Evolutionary conservation across 768 basidiomycete genomes (phyloP).

Genomic region (Botryobasidium botryosum): DNA sequence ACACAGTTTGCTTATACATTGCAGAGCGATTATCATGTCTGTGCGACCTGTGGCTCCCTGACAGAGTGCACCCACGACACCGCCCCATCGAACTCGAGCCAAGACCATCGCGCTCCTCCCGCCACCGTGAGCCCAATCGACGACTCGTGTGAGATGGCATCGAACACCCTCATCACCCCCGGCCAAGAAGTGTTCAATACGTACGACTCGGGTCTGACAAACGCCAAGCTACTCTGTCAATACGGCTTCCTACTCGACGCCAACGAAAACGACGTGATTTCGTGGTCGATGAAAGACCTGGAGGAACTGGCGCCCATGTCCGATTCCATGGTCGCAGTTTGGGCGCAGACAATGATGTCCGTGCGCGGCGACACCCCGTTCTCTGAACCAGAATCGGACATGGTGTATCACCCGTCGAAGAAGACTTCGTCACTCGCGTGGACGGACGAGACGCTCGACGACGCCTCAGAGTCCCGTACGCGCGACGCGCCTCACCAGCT

Average conservation of each 20-base stretch:
- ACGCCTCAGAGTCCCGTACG: too few species aligned
- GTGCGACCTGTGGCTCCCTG: conserved; percentile 50
- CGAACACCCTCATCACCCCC: conserved; percentile 32
- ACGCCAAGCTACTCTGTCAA: conserved; percentile 45
- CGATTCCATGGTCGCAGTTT: background rate
- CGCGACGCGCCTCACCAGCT: too few species aligned
- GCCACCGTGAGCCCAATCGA: conserved; percentile 2
- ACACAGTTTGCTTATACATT: conserved; percentile 1
- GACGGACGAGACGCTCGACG: too few species aligned
- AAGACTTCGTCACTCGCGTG: background rate
- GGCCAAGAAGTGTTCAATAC: conserved; percentile 56
- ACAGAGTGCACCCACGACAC: conserved; percentile 49
- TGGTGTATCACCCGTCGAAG: background rate
- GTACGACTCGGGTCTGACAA: conserved; percentile 44
- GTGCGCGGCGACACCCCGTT: background rate
- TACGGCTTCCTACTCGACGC: conserved; percentile 65
- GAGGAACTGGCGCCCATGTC: background rate
- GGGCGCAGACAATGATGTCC: background rate
- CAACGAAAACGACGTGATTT: conserved; percentile 41
- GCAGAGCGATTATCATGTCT: conserved; percentile 61
- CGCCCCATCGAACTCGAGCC: background rate
- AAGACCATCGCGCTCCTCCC: background rate
- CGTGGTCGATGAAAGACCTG: background rate
- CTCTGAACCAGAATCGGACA: too few species aligned
- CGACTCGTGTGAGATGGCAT: conserved; percentile 45